phyloP scores from a whole-genome alignment of 768 basidiomycete genomes.

The Candolleomyces efflorescens region DNA sequence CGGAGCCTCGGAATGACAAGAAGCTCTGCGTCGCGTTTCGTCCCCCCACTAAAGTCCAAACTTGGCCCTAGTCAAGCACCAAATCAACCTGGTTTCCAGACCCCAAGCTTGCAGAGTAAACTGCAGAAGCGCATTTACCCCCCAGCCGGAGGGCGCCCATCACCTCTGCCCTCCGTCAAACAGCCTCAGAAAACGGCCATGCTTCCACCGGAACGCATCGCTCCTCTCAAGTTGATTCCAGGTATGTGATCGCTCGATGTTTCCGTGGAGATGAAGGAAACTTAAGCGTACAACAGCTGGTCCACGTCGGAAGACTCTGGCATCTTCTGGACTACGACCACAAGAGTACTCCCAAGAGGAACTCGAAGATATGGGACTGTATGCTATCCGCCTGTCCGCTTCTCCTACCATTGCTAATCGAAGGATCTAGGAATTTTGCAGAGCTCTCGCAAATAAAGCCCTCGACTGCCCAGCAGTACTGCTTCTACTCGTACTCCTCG shows the following conservation, averaged over 20 bases:
- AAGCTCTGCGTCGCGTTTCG: neutral
- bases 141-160: neutral
- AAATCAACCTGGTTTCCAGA: neutral
- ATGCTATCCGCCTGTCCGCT: constrained; percentile 16
- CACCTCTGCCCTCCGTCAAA: neutral
- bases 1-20: neutral
- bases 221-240: no score
- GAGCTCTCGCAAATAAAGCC: constrained; percentile 56
- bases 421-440: constrained; percentile 37
- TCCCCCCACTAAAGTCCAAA: neutral
- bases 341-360: constrained; percentile 40
- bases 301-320: constrained; percentile 39
- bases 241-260: no score
- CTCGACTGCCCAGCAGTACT: constrained; percentile 51
- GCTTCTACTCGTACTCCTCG: constrained; percentile 45
- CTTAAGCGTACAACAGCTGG: neutral
- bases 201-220: neutral
- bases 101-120: neutral
- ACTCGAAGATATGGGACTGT: constrained; percentile 52
- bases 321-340: constrained; percentile 47
- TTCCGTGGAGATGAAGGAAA: no score
- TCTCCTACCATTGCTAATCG: neutral
- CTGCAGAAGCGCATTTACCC: constrained; percentile 1
- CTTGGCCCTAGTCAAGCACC: neutral
- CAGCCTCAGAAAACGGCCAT: neutral